Conservation (phyloP, 495 filamentous ascomycete species). For the Jackrogersella multiformis region DNA sequence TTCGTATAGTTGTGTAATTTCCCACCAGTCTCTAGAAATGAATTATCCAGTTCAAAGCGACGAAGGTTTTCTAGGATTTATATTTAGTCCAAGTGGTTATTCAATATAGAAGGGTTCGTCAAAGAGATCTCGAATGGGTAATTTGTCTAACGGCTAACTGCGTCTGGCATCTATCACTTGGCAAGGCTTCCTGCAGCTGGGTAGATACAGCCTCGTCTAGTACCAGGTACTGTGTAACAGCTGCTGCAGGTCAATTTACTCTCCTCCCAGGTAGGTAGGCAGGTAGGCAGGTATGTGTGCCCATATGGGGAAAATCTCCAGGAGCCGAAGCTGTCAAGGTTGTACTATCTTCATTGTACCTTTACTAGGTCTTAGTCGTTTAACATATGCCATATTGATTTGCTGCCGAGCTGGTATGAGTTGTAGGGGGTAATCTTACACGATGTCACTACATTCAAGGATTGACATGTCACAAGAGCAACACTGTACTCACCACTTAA, state of each 20-base stretch:
- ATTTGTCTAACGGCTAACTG: conserved; percentile 43
- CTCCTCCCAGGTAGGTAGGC: no score
- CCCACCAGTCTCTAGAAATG: neutral
- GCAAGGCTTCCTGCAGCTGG: conserved; percentile 33
- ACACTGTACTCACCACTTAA: conserved; percentile 24
- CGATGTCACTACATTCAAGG: conserved; percentile 20
- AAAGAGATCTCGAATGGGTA: conserved; percentile 35
- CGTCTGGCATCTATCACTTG: conserved; percentile 37
- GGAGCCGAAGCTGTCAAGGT: conserved; percentile 17
- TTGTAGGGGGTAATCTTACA: conserved; percentile 26
- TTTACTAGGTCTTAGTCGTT: neutral
- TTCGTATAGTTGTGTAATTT: neutral
- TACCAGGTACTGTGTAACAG: conserved; percentile 18
- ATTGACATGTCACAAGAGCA: conserved; percentile 25
- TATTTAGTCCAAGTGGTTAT: neutral
- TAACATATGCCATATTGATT: conserved; percentile 13
- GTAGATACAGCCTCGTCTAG: conserved; percentile 34
- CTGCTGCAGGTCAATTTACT: neutral
- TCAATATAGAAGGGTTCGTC: neutral
- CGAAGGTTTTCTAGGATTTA: neutral
- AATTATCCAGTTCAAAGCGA: neutral
- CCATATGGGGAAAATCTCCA: conserved; percentile 26
- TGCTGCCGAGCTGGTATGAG: conserved; percentile 12
- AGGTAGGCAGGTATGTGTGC: neutral
- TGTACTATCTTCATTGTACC: neutral